Evolutionary conservation across 306 rosid species (phyloP), one percentile per base, ranked within the genome.

Genomic region (Acacia melanoxylon): DNA sequence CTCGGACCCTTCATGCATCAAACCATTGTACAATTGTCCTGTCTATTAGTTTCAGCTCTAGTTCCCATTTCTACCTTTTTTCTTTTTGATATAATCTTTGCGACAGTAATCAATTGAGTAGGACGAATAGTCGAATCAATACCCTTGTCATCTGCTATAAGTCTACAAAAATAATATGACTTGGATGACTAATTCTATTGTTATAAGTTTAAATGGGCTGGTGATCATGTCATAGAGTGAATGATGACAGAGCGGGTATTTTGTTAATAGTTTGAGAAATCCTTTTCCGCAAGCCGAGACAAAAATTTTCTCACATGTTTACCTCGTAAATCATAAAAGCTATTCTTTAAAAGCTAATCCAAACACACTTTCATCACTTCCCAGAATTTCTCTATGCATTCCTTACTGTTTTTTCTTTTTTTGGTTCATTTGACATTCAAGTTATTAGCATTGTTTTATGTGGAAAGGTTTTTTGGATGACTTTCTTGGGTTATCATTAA

Each of bases 201-300:
- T 2, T 58, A 1, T 3, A 22, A 58, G 65, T 10, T 52, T 27
- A 19, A 31, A 35, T 4, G 33, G 49, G 56, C 27, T 54, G 59
- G 24, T 24, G 16, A 59, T 77, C 74, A 52, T 77, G 44, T 73
- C 68, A 82, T 29, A 37, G 33, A 65, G 77, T 67, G 74, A 80
- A 29, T 70, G 48, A 20, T 37, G 69, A 20, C 19, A 6, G 25
- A n/a, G 51, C 63, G 54, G 40, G 52, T 84, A 27, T 70, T 81
- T 84, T 71, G 54, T 61, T 69, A 2, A 63, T 41, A 54, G 79
- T 52, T 84, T n/a, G n/a, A n/a, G n/a, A n/a, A n/a, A n/a, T n/a
- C n/a, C n/a, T n/a, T n/a, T n/a, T n/a, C n/a, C n/a, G n/a, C n/a
- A n/a, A n/a, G n/a, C n/a, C n/a, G n/a, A n/a, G n/a, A n/a, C n/a